Conservation (phyloP, 164 flowering plant genomes). For the Sedum album region DNA sequence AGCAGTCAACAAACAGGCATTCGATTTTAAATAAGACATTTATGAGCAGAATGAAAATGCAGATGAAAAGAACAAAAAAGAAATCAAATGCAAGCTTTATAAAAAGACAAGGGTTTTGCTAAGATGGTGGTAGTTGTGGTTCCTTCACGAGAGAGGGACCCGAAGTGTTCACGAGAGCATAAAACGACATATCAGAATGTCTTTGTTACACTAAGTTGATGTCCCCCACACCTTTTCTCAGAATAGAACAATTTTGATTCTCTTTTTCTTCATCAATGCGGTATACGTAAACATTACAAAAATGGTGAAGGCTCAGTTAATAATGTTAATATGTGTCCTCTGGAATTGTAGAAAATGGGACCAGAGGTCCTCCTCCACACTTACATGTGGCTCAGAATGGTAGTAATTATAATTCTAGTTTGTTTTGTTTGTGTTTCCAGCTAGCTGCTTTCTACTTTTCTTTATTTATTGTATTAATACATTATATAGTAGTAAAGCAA, state of each 20-base stretch:
- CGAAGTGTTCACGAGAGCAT: constrained; percentile 5
- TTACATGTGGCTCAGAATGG: constrained; percentile 1
- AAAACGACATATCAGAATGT: constrained; percentile 1
- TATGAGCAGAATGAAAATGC: not conserved
- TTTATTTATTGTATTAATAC: not conserved
- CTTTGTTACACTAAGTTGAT: not conserved
- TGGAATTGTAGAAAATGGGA: not conserved
- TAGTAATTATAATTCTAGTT: not conserved
- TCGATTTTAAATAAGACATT: not conserved
- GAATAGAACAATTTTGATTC: not conserved
- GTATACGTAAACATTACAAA: no score
- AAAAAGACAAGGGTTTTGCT: not conserved
- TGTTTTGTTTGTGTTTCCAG: not conserved
- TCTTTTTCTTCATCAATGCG: not conserved
- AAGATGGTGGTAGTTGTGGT: not conserved
- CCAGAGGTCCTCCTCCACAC: not conserved
- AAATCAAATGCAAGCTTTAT: not conserved
- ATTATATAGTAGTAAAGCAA: not conserved
- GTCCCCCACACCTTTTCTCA: not conserved
- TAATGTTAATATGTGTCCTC: not conserved
- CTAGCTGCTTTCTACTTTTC: not conserved
- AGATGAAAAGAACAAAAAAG: not conserved
- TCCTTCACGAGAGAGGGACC: constrained; percentile 7
- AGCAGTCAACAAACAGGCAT: not conserved
- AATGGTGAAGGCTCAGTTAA: not conserved